Base-by-base conservation (phyloP, 805 yeast genomes). In the Metschnikowia sp. region DNA sequence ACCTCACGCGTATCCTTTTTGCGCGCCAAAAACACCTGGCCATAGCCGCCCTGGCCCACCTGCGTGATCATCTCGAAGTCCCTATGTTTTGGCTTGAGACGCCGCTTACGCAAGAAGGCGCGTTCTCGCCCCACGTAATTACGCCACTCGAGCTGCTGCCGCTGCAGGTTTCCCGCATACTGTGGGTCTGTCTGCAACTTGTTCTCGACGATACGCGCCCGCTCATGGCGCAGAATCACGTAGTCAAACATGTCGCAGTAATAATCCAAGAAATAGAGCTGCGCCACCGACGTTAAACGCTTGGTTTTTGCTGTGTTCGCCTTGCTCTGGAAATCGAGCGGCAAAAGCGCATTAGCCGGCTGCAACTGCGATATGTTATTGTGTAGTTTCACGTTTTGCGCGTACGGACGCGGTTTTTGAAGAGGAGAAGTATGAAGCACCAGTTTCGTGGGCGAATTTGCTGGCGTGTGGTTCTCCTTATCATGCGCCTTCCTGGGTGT, bases 41-140 rank as follows among this genome's bases (percentile, higher is more conserved):
- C 99, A 63, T 94, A 94, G 3, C 99, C 99, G 62, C 99, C 99
- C 72, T 94, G 99, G 11, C 99, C 99, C 31, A 94, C 97, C 71
- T 94, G 99, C 1, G 99, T 94, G 55, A 94, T 85, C 75, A 92
- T 88, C 63, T 90, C 95, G 64, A 94, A 94, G 66, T 94, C 99
- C 57, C 91, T 91, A 63, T 91, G 94, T 64, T 86, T 88, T 32
- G 97, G 96, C 66, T 89, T 88, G 49, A 89, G 76, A 63, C 99
- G 80, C 62, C 97, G 80, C 64, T 89, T 89, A 56, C 99, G 80
- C 58, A 94, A 73, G 42, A 82, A 77, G 8, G 88, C 88, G 39
- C 95, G 76, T 67, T 94, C 99, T 47, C 92, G 79, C 10, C 92
- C 88, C 13, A 82, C 72, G 62, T 94, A 94, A 44, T 83, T 81